phyloP scores from a whole-genome alignment of 129 eudicot species.

The Chrysanthemum seticuspe region DNA sequence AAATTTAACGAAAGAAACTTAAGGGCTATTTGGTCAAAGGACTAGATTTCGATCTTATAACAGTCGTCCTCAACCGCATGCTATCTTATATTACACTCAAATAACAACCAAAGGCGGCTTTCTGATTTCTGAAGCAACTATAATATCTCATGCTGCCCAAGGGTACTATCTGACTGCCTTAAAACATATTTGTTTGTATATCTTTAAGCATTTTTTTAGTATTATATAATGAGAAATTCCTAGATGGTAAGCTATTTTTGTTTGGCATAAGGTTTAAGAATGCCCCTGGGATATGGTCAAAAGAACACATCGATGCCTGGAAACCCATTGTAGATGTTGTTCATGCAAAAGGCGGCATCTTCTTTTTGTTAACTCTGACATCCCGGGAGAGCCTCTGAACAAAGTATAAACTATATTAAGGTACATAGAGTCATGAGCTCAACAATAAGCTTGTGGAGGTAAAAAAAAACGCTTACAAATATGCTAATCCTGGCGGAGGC shows the following conservation, averaged over 20 bases:
- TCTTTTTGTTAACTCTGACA: constrained; percentile 63
- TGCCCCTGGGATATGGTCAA: constrained; percentile 49
- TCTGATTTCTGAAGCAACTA: constrained; percentile 40
- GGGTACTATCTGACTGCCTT: constrained; percentile 18
- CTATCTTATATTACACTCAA: constrained; percentile 38
- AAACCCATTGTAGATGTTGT: constrained; percentile 52
- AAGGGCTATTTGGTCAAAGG: not conserved
- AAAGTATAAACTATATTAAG: not conserved
- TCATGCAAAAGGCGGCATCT: constrained; percentile 55
- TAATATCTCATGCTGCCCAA: constrained; percentile 38
- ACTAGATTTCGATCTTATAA: constrained; percentile 41
- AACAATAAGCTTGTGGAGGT: too few relatives aligned
- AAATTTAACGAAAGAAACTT: too few relatives aligned
- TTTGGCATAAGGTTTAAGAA: constrained; percentile 7
- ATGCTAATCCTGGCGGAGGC: too few relatives aligned
- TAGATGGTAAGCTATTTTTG: not conserved
- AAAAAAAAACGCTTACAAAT: too few relatives aligned
- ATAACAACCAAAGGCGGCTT: constrained; percentile 43
- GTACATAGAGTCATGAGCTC: too few relatives aligned
- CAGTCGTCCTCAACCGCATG: constrained; percentile 37
- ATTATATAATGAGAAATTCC: too few relatives aligned
- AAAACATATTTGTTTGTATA: not conserved
- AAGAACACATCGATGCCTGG: constrained; percentile 56
- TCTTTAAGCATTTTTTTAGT: too few relatives aligned
- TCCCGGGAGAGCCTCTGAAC: constrained; percentile 45